phyloP scores from a whole-genome alignment of 2,329 filamentous ascomycete species.

The Colletotrichum phormii region DNA sequence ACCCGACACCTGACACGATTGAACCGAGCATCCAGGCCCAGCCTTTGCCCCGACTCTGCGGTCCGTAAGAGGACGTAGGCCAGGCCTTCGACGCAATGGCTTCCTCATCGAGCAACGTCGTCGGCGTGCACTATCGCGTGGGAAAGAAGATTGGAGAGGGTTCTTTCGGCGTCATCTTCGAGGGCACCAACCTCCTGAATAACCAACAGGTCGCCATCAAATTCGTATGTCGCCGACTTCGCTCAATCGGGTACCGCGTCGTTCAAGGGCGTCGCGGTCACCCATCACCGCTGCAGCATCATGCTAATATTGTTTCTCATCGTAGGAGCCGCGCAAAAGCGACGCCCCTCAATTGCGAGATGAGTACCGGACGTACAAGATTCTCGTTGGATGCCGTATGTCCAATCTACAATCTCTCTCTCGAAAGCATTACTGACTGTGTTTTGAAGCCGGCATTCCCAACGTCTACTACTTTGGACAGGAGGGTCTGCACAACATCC shows the following conservation, averaged over 20 bases:
- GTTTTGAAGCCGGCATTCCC: conserved; percentile 84
- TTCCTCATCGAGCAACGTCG: conserved; percentile 93
- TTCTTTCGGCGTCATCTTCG: conserved; percentile 98
- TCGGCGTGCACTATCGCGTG: conserved; percentile 98
- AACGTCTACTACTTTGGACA: conserved; percentile 99
- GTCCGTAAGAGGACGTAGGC: conserved; percentile 42
- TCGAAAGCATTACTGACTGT: conserved; percentile 30
- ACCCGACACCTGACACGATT: conserved; percentile 30
- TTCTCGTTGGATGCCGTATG: conserved; percentile 98
- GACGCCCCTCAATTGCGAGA: conserved; percentile 97
- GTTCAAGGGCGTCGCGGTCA: not conserved
- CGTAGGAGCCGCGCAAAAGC: conserved; percentile 96
- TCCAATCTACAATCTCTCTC: conserved; percentile 44
- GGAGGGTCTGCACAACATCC: conserved; percentile 97
- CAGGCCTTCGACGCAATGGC: conserved; percentile 69
- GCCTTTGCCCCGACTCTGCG: conserved; percentile 19
- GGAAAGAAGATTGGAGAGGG: conserved; percentile 99
- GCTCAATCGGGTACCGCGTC: conserved; percentile 4
- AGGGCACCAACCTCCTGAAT: conserved; percentile 98
- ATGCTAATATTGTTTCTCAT: conserved; percentile 26
- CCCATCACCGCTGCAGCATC: not conserved
- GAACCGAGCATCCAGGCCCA: conserved; percentile 8
- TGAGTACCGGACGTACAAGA: conserved; percentile 99
- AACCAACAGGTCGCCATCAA: conserved; percentile 99
- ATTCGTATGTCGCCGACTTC: conserved; percentile 75